Evolutionary conservation across 2,329 filamentous ascomycete genomes (phyloP), one percentile per base, ranked within the genome.

Genomic region (Zymoseptoria passerinii): DNA sequence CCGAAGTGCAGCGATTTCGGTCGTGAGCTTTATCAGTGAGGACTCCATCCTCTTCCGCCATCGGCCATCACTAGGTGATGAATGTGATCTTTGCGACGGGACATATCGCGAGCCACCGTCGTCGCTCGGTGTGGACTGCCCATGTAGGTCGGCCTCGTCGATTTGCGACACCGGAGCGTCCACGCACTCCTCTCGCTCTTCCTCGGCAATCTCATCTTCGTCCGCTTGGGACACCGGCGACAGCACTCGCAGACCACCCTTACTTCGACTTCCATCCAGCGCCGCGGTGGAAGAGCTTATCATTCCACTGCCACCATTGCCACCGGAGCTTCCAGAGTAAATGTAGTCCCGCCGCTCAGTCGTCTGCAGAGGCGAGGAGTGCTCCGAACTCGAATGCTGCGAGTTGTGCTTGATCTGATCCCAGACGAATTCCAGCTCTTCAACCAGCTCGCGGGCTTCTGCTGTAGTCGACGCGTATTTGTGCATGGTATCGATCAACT

Each of bases 401-500:
- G 66, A 68, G 53, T 73, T 96, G 66, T 87, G 88, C 74, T 94
- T 95, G 67, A 99, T 92, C 73, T 97, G 94, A 67, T 96, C 91
- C 94, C 94, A 99, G 48, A 99, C 92, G 68, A 97, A 99, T 75
- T 99, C 94, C n/a, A 99, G 83, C 74, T 99, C 94, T 8, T 86
- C 81, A 44, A 97, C 92, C 48, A 99, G 81, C 74, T 95, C 92
- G 60, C 87, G 83, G 7, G 90, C 90, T 71, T 96, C 91, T 53
- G 86, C 82, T 18, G 91, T 96, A 48, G 87, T 82, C 50, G 81
- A 94, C 53, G 94, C 94, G 77, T 95, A 97, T 71, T 85, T 84
- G 77, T 96, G 92, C 92, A 99, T 97, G 0, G 92, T 97, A 68
- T 92, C 88, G 73, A 99, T 95, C 60, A 99, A 79, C 18, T 90